These are phyloP conservation scores for Cicer chorassanicum DNA, from an alignment of 306 rosid genomes.

Conservation along the genomic window DNA sequence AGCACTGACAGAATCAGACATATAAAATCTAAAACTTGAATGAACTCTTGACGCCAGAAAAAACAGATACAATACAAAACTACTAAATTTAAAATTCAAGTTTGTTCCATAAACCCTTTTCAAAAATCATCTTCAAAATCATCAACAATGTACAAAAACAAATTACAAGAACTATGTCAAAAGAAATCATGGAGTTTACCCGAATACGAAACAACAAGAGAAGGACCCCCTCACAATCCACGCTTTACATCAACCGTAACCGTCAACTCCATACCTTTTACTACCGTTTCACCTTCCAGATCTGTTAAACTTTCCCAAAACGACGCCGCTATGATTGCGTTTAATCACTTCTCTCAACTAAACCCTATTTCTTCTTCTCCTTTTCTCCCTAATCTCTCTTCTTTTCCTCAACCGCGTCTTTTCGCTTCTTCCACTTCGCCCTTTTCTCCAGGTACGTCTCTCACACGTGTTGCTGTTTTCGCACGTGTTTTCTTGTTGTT, in stretches of 20 bases:
- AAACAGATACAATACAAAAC: too few species aligned
- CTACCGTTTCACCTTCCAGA: background rate
- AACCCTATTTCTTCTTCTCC: background rate
- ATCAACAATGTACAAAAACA: constrained; percentile 58
- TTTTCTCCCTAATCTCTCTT: background rate
- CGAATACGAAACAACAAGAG: constrained; percentile 42
- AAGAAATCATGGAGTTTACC: constrained; percentile 54
- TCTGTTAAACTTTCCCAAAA: constrained; percentile 60
- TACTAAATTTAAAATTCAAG: too few species aligned
- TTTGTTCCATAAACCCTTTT: too few species aligned
- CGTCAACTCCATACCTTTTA: constrained; percentile 45
- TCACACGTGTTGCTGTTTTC: background rate
- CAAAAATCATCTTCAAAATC: background rate
- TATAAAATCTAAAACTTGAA: too few species aligned
- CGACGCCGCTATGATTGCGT: constrained; percentile 67
- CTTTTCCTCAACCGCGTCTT: constrained; percentile 42
- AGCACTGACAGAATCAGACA: too few species aligned
- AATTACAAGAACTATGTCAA: constrained; percentile 67
- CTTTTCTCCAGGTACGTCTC: background rate
- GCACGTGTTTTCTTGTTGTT: background rate
- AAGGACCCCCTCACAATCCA: constrained; percentile 61
- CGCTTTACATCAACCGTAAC: constrained; percentile 50
- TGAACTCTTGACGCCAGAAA: too few species aligned
- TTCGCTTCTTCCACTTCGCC: background rate
- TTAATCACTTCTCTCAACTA: constrained; percentile 44